Conservation (phyloP, 139 green algal species). For the Picochlorum sp. region DNA sequence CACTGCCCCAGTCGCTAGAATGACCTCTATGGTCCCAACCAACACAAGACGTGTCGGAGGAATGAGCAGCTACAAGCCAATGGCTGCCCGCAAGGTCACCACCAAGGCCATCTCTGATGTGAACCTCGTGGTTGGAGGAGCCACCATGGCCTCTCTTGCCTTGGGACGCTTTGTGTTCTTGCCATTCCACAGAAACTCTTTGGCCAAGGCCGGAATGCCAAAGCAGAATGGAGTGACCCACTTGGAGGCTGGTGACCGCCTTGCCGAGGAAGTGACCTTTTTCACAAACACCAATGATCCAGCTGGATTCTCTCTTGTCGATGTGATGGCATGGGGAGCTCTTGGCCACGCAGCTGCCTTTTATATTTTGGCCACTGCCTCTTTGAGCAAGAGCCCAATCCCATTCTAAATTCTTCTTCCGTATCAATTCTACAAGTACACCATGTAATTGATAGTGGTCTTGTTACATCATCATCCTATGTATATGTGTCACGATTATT, state of each 20-base stretch:
- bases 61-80: slow-evolving; percentile 3
- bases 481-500: neutral
- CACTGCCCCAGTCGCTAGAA: too few relatives aligned
- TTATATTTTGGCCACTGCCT: slow-evolving; percentile 42
- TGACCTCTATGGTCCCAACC: too few relatives aligned
- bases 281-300: slow-evolving; percentile 65
- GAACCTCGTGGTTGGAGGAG: slow-evolving; percentile 30
- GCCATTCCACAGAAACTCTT: slow-evolving; percentile 42
- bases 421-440: too few relatives aligned
- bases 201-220: slow-evolving; percentile 55
- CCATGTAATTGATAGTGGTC: too few relatives aligned
- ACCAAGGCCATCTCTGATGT: slow-evolving; percentile 25
- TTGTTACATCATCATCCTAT: neutral
- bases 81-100: slow-evolving; percentile 3
- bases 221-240: slow-evolving; percentile 69
- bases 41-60: neutral
- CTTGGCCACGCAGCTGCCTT: slow-evolving; percentile 70
- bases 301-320: slow-evolving; percentile 77
- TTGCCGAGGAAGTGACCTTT: slow-evolving; percentile 37
- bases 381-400: slow-evolving; percentile 15
- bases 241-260: slow-evolving; percentile 60
- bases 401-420: slow-evolving; percentile 27
- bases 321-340: slow-evolving; percentile 75
- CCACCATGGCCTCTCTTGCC: slow-evolving; percentile 41
- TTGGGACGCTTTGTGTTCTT: slow-evolving; percentile 71